Evolutionary conservation across 1,284 basidiomycete genomes (phyloP).

Genomic region (Tausonia pullulans): DNA sequence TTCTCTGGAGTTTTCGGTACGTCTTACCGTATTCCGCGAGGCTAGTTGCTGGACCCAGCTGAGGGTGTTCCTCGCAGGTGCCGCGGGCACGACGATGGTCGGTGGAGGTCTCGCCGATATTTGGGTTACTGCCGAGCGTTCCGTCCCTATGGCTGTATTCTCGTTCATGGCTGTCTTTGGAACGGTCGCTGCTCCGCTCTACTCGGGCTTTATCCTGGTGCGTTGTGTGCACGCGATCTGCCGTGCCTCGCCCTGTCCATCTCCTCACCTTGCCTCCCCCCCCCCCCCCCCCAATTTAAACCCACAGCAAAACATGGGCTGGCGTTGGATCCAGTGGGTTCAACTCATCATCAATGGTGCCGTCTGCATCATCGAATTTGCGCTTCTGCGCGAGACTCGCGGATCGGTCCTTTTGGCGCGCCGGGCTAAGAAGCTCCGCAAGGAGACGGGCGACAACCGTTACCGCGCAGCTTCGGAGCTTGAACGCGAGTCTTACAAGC

Average conservation of each 20-base stretch:
- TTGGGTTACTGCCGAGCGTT: conserved; percentile 9
- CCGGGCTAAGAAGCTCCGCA: conserved; percentile 49
- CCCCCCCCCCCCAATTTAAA: no score
- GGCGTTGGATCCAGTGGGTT: conserved; percentile 16
- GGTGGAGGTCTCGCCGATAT: conserved; percentile 14
- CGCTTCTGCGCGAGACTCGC: conserved; percentile 54
- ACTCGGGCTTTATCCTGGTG: conserved; percentile 11
- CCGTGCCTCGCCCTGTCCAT: neutral
- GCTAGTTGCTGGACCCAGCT: no score
- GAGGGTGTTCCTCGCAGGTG: neutral
- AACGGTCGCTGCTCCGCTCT: conserved; percentile 13
- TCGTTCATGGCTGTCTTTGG: conserved; percentile 14
- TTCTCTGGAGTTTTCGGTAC: neutral
- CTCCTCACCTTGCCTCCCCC: no score
- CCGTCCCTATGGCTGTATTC: conserved; percentile 14
- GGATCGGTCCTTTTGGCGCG: conserved; percentile 48
- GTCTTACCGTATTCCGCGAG: no score
- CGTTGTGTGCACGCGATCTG: neutral
- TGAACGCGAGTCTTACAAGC: conserved; percentile 45
- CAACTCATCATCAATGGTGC: conserved; percentile 13
- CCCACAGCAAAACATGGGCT: neutral
- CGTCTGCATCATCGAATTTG: neutral
- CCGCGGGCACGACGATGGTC: conserved; percentile 13
- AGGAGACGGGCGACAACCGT: conserved; percentile 47
- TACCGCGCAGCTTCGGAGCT: conserved; percentile 56